A percentile compares a stretch with the other conserved stretches of the same genome.
phyloP scores from a whole-genome alignment of 192 early-diverging fungal genomes.

The Coemansia sp. region DNA sequence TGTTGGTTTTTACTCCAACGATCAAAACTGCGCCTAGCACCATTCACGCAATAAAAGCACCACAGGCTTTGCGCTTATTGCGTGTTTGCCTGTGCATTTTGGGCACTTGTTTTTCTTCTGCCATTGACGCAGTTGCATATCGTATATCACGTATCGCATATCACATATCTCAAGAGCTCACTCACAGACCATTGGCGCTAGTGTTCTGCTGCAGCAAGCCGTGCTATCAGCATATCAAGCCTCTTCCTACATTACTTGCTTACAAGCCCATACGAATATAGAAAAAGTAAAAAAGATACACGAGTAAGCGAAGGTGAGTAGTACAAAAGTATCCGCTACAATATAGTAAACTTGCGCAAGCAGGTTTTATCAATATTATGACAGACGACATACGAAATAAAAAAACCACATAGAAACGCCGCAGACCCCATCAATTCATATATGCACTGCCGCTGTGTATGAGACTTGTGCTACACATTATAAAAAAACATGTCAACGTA shows the following conservation, averaged over 20 bases:
- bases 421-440: conserved; percentile 4
- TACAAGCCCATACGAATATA: neutral
- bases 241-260: conserved; percentile 30
- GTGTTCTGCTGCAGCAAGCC: conserved; percentile 23
- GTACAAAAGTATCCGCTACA: conserved; percentile 36
- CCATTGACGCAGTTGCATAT: neutral
- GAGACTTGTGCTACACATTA: neutral
- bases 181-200: neutral
- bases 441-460: conserved; percentile 16
- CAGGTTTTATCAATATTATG: neutral
- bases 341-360: conserved; percentile 3
- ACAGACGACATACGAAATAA: neutral
- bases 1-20: neutral
- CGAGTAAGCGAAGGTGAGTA: conserved; percentile 26
- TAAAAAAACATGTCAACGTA: neutral
- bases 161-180: neutral
- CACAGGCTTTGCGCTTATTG: neutral
- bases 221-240: conserved; percentile 44
- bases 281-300: neutral
- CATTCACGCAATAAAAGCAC: neutral
- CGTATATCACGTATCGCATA: neutral
- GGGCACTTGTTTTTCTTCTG: neutral
- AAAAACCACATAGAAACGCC: neutral
- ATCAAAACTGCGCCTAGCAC: neutral
- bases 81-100: neutral